These are phyloP conservation scores for Lentinula edodes DNA, from an alignment of 768 basidiomycete species.

Conservation along the genomic window DNA sequence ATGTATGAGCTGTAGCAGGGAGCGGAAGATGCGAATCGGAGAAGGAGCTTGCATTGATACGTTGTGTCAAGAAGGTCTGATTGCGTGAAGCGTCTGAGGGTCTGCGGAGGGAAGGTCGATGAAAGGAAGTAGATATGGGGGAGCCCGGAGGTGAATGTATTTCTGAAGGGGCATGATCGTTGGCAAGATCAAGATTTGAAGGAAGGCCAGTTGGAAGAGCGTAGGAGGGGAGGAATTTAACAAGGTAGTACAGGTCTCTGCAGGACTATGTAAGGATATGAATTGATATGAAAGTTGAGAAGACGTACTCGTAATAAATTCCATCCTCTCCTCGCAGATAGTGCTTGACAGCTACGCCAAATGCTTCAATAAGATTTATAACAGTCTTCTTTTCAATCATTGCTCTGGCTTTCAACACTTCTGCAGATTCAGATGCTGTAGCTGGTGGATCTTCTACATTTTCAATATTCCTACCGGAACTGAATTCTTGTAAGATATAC, in stretches of 20 bases:
- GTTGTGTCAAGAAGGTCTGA: constrained; percentile 18
- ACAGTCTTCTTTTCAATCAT: constrained; percentile 66
- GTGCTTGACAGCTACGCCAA: constrained; percentile 61
- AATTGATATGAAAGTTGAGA: constrained; percentile 18
- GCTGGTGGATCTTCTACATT: constrained; percentile 9
- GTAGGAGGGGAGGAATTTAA: constrained; percentile 69
- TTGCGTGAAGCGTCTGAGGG: constrained; percentile 6
- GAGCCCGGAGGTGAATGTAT: constrained; percentile 5
- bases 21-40: constrained; percentile 23
- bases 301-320: constrained; percentile 15
- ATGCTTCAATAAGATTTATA: constrained; percentile 46
- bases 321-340: constrained; percentile 56
- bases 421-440: constrained; percentile 11
- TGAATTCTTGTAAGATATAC: constrained; percentile 21
- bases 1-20: constrained; percentile 16
- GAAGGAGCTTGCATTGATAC: constrained; percentile 10
- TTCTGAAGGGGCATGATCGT: constrained; percentile 1
- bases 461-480: neutral
- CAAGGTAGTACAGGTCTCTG: constrained; percentile 60
- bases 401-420: constrained; percentile 36
- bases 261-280: neutral
- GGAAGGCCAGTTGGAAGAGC: constrained; percentile 48
- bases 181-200: constrained; percentile 24
- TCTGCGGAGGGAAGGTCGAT: neutral
- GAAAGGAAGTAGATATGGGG: constrained; percentile 2